Evolutionary conservation across 164 flowering plant species (phyloP), one percentile per base, ranked within the genome.

Genomic region (Kalanchoe fedtschenkoi): DNA sequence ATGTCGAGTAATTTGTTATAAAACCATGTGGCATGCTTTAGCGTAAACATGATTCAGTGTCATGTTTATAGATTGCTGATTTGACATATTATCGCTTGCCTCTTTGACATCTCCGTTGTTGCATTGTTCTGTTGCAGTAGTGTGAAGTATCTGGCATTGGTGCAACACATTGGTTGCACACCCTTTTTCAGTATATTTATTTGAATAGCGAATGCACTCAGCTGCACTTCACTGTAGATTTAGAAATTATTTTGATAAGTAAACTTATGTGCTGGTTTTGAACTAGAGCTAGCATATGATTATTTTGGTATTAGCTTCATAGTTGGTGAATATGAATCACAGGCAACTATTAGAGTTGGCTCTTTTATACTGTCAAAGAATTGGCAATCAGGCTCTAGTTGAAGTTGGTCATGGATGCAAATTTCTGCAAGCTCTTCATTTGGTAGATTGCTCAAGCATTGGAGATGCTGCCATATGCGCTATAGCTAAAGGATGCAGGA

Each of bases 401-500:
- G 93, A 85, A 75, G 74, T 91, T 69, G 89, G 98, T 43, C 72
- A 65, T 68, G 90, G 91, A 34, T 91, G 96, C 74, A 82, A 82
- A 71, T 72, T 76, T 66, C 72, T 91, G 77, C 95, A 87, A 77
- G 84, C 89, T 58, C 87, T 91, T 74, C 83, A 84, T 69, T 74
- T 91, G 71, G 92, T 83, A 26, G 95, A 91, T 68, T 91, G 98
- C 76, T 72, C 92, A 37, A 76, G 73, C 56, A 81, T 91, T 67
- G 89, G 95, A 62, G 96, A 91, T 69, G 95, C 83, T 62, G 92
- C 87, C 34, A 77, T 91, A 57, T 81, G 80, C 65, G 69, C 77
- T 65, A 84, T 89, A 73, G 98, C 91, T 65, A 69, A 33, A 60
- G 98, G 96, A 1, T 91, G 98, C 73, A 70, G 58, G 47, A 78